Base-by-base conservation (phyloP, 768 basidiomycete genomes). In the Suillus subaureus region DNA sequence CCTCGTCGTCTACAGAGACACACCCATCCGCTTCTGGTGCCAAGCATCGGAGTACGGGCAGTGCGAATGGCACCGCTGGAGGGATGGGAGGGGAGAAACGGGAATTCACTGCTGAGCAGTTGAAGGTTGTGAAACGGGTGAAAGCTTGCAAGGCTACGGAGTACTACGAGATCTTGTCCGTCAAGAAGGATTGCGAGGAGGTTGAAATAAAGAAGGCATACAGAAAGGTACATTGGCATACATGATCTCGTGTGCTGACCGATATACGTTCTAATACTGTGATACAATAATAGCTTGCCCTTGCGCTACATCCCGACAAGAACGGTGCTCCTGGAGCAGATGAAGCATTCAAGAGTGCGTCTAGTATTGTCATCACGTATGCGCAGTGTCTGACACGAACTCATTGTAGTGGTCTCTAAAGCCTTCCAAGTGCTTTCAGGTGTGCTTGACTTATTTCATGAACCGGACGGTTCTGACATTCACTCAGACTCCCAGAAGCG, bases 301-400 rank as follows among this genome's bases (percentile, higher is more conserved):
- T 97, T 65, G 92, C 92, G 61, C 78, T 96, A 56, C 94, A 96
- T 78, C 94, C 94, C 4, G 94, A 96, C 75, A 96, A 91, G 81
- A 97, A 97, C 72, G 94, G 95, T 7, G 97, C 97, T 23, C 96
- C 97, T n/a, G 93, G 94, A 47, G 97, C 97, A 18, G 97, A 98
- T 67, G 97, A 99, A 75, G 97, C 97, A 3, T 99, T 99, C 81
- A 99, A 99, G 82, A 83, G 97, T 98, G 72, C 62, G 90, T 84
- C 60, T 47, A 65, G 33, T 42, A 49, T 26, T 0, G 23, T 61
- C 47, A 65, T 60, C 62, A 16, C 63, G 42, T 26, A 31, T 13
- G 18, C 15, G n/a, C 60, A 51, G 37, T 61, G 52, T 26, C 56
- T 42, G 51, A 57, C 51, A 65, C 26, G 71, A 69, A 3, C 62